phyloP scores from a whole-genome alignment of 202 grass and related monocot species.

The Bolboschoenoplectus hybrid region DNA sequence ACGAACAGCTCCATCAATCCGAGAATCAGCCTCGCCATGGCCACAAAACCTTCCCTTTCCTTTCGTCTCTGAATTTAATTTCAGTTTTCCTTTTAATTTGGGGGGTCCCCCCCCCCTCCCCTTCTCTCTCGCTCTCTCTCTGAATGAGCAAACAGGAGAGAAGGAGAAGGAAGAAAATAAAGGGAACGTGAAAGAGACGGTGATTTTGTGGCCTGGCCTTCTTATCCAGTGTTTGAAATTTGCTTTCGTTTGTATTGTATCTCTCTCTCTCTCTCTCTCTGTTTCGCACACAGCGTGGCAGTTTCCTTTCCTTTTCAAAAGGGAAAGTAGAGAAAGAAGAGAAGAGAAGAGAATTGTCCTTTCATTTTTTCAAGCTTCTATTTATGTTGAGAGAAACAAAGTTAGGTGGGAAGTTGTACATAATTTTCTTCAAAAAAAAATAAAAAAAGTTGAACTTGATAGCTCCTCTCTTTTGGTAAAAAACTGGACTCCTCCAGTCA shows the following conservation, averaged over 20 bases:
- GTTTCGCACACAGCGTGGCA: conserved; percentile 13
- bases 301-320: conserved; percentile 39
- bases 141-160: not conserved
- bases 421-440: too few relatives aligned
- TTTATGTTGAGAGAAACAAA: conserved; percentile 35
- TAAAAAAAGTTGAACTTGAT: not conserved
- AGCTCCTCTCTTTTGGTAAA: not conserved
- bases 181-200: not conserved
- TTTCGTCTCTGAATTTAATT: not conserved
- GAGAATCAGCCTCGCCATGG: conserved; percentile 76
- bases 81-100: conserved; percentile 32
- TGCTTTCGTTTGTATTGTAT: not conserved
- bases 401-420: conserved; percentile 16
- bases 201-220: not conserved
- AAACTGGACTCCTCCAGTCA: not conserved
- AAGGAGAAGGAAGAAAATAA: conserved; percentile 1
- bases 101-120: not conserved
- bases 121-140: conserved; percentile 30
- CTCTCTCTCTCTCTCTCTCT: not conserved
- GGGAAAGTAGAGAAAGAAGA: not conserved
- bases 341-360: not conserved
- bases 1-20: conserved; percentile 76
- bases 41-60: not conserved
- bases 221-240: conserved; percentile 26
- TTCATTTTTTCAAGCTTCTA: not conserved